Conservation (phyloP, 768 basidiomycete genomes). For the Amanita fuliginea region DNA sequence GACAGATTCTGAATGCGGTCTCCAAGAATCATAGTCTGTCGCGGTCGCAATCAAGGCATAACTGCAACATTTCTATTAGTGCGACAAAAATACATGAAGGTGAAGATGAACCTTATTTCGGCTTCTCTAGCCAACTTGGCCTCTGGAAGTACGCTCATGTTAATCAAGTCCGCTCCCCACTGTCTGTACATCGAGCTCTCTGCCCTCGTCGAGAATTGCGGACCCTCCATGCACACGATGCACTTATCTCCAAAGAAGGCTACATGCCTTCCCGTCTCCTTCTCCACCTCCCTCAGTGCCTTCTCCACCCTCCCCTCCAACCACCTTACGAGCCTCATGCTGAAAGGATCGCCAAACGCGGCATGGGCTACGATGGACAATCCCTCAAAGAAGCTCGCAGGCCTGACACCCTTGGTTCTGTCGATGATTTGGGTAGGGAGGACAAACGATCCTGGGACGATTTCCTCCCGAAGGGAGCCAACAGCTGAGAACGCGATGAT, state of each 20-base stretch:
- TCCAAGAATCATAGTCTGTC: slow-evolving; percentile 96
- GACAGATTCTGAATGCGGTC: slow-evolving; percentile 68
- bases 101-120: slow-evolving; percentile 70
- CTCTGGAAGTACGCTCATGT: slow-evolving; percentile 96
- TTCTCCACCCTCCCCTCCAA: slow-evolving; percentile 51
- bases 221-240: slow-evolving; percentile 95
- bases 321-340: slow-evolving; percentile 50
- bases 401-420: slow-evolving; percentile 89
- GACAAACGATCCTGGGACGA: slow-evolving; percentile 79
- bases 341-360: slow-evolving; percentile 91
- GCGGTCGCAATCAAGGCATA: slow-evolving; percentile 86
- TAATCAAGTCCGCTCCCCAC: slow-evolving; percentile 91
- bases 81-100: background rate
- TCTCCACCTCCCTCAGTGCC: slow-evolving; percentile 39
- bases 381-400: slow-evolving; percentile 78
- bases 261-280: slow-evolving; percentile 29
- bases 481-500: slow-evolving; percentile 95
- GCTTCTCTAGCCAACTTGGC: slow-evolving; percentile 96
- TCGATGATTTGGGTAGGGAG: slow-evolving; percentile 93
- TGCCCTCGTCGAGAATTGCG: slow-evolving; percentile 96
- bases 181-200: slow-evolving; percentile 90
- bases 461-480: slow-evolving; percentile 89
- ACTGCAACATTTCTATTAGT: slow-evolving; percentile 30
- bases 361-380: slow-evolving; percentile 82
- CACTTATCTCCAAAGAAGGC: slow-evolving; percentile 74